These are phyloP conservation scores for Saturnispora sekii DNA, from an alignment of 805 yeast genomes.

Conservation along the genomic window DNA sequence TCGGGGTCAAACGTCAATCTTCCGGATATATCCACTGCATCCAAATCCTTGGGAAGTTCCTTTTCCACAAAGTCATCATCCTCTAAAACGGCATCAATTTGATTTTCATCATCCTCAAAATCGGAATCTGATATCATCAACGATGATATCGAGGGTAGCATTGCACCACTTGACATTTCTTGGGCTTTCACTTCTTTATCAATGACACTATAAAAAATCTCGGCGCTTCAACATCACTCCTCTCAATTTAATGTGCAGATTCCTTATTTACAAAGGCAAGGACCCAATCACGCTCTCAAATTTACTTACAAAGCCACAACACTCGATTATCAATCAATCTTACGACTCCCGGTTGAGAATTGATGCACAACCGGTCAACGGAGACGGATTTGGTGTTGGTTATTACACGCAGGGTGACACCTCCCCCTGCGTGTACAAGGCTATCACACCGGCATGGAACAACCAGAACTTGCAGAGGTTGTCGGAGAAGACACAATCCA, in stretches of 20 bases:
- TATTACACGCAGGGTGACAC: conserved; percentile 46
- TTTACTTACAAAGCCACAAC: conserved; percentile 88
- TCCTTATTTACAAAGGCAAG: conserved; percentile 82
- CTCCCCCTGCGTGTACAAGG: conserved; percentile 85
- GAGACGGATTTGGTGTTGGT: conserved; percentile 98
- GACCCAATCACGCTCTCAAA: conserved; percentile 83
- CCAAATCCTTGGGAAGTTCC: conserved; percentile 12
- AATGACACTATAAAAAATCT: not conserved
- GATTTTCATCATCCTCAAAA: conserved; percentile 4
- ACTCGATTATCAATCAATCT: conserved; percentile 92
- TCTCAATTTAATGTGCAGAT: conserved; percentile 63
- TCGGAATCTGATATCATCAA: not conserved
- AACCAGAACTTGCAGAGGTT: conserved; percentile 79
- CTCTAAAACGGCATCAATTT: conserved; percentile 2
- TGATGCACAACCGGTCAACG: conserved; percentile 89
- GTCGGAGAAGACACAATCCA: conserved; percentile 79
- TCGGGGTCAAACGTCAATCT: conserved; percentile 14
- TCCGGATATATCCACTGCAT: conserved; percentile 11
- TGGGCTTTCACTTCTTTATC: too few relatives aligned
- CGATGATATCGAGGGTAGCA: conserved; percentile 5
- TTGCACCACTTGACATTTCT: not conserved
- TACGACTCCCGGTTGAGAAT: conserved; percentile 83
- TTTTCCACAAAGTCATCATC: conserved; percentile 1
- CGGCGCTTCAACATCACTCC: not conserved
- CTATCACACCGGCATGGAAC: conserved; percentile 98